Percentiles rank a stretch among this genome's conserved stretches.
phyloP scores from a whole-genome alignment of 306 rosid species.

The Glycine tomentella region DNA sequence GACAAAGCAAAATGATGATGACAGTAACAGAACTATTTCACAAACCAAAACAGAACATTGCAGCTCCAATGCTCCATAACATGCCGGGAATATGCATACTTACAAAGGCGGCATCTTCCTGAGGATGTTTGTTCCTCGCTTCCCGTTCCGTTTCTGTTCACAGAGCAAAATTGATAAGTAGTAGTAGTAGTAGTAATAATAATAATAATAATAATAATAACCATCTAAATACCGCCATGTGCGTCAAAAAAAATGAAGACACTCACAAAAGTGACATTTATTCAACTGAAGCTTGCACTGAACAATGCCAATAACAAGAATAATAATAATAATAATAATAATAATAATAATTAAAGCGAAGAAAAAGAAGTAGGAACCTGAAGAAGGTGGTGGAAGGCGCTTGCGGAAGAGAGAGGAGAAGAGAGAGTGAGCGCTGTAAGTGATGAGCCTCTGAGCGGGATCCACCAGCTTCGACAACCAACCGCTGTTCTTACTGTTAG shows the following conservation, averaged over 20 bases:
- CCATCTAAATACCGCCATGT: not conserved
- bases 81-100: slow-evolving; percentile 50
- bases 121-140: slow-evolving; percentile 37
- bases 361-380: slow-evolving; percentile 43
- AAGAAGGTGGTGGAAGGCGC: slow-evolving; percentile 69
- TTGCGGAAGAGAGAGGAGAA: slow-evolving; percentile 81
- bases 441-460: slow-evolving; percentile 89
- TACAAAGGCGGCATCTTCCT: slow-evolving; percentile 61
- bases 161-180: not conserved
- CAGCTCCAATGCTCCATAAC: not conserved
- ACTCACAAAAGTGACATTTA: not conserved
- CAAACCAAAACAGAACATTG: slow-evolving; percentile 2
- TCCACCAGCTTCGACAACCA: slow-evolving; percentile 91
- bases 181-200: too few relatives aligned
- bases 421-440: slow-evolving; percentile 66
- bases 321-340: too few relatives aligned
- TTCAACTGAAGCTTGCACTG: not conserved
- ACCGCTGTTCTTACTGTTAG: slow-evolving; percentile 50
- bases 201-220: not conserved
- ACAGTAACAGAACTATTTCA: not conserved
- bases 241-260: not conserved
- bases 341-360: not conserved
- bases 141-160: slow-evolving; percentile 58
- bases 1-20: slow-evolving; percentile 30
- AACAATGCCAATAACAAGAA: not conserved